Conservation (phyloP, 495 filamentous ascomycete genomes). For the Terfezia claveryi region DNA sequence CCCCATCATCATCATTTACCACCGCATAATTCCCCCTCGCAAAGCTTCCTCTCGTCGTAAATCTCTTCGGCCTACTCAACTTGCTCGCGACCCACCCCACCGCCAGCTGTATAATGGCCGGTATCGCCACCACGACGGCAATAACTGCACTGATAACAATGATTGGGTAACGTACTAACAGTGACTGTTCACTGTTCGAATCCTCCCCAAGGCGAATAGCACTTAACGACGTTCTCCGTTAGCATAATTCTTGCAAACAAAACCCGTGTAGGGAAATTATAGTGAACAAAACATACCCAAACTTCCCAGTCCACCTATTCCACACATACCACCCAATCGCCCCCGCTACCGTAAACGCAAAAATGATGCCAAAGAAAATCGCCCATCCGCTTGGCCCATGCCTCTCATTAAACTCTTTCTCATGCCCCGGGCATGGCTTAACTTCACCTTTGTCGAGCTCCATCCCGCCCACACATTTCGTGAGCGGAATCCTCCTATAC, state of each 20-base stretch:
- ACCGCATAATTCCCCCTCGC: conserved; percentile 67
- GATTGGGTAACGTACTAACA: conserved; percentile 57
- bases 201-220: conserved; percentile 38
- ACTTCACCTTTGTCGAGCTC: conserved; percentile 40
- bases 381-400: conserved; percentile 47
- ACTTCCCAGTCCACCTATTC: conserved; percentile 66
- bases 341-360: conserved; percentile 45
- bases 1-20: conserved; percentile 65
- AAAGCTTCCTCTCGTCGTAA: conserved; percentile 67
- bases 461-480: conserved; percentile 56
- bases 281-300: conserved; percentile 44
- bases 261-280: conserved; percentile 46
- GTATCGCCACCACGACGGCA: conserved; percentile 51
- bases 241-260: conserved; percentile 38
- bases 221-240: conserved; percentile 7
- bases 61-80: conserved; percentile 32
- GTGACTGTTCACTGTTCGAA: conserved; percentile 8
- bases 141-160: conserved; percentile 54
- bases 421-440: conserved; percentile 48
- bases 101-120: conserved; percentile 35
- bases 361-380: conserved; percentile 69
- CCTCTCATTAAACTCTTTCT: conserved; percentile 52
- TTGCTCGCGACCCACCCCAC: conserved; percentile 29
- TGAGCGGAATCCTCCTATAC: conserved; percentile 74
- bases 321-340: conserved; percentile 69